phyloP scores from a whole-genome alignment of 202 grass and related monocot species.

The Zoysia matrella region DNA sequence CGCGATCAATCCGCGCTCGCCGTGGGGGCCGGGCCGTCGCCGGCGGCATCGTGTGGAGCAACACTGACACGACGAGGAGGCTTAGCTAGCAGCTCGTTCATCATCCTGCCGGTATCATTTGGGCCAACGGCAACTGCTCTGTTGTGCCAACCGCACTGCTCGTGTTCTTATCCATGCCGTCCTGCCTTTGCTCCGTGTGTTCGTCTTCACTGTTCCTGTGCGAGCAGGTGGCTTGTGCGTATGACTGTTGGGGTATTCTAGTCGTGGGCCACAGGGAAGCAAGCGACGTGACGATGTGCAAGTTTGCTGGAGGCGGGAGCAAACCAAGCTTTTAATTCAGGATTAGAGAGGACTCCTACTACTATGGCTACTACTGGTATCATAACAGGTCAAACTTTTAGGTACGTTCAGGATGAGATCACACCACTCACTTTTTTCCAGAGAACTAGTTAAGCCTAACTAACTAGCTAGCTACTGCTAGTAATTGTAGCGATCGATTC shows the following conservation, averaged over 20 bases:
- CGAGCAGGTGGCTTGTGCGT: neutral
- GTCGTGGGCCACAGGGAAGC: constrained; percentile 37
- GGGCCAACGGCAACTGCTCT: neutral
- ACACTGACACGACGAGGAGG: neutral
- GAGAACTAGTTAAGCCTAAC: constrained; percentile 25
- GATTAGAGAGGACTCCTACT: constrained; percentile 22
- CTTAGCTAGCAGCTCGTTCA: neutral
- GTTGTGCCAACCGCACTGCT: neutral
- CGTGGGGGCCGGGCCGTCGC: neutral
- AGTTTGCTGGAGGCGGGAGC: neutral
- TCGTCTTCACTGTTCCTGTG: neutral
- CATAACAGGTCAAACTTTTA: constrained; percentile 50
- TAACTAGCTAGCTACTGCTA: neutral
- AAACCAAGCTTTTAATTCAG: constrained; percentile 33
- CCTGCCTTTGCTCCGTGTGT: neutral
- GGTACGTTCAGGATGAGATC: constrained; percentile 52
- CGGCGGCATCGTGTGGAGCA: neutral
- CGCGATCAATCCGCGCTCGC: constrained; percentile 5
- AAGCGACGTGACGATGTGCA: neutral
- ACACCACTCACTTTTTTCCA: constrained; percentile 3
- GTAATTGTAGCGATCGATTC: neutral
- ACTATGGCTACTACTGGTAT: constrained; percentile 8
- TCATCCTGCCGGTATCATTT: neutral
- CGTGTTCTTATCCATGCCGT: neutral
- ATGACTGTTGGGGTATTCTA: constrained; percentile 42